Evolutionary conservation across 805 yeast species (phyloP), one percentile per base, ranked within the genome.

Genomic region (Candida nonsorbophila): DNA sequence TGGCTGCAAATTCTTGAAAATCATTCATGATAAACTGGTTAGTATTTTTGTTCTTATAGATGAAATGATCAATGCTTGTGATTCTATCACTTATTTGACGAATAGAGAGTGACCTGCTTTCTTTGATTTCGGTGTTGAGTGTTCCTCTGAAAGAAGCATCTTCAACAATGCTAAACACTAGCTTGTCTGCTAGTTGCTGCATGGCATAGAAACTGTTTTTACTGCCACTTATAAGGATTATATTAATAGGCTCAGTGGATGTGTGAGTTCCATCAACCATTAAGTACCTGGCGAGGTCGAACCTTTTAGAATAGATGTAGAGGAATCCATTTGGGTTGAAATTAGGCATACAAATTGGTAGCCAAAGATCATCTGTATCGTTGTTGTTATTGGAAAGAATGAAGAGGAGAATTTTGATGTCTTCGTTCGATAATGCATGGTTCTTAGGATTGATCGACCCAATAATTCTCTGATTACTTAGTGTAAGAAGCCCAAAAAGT

Each of bases 331-430:
- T 77, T 2, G 85, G 61, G 48, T 92, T 90, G 62, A 90, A 90
- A 42, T 83, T 77, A 1, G 97, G 95, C 51, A 90, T 67, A 53
- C 98, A 90, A 1, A 90, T 67, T 0, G 98, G 98, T 8, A 84
- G 73, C 97, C 97, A 92, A 34, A 86, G 74, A 47, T 88, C 96
- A 41, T 83, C 83, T 33, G 31, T 33, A 3, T 28, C 23, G 6
- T 33, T 40, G n/a, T 41, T 42, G 7, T 44, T 49, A 15, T 61
- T 61, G 44, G 74, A 74, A 2, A 90, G 73, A 57, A 86, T 72
- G 11, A 82, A 73, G 36, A 86, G 76, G 15, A 92, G 55, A 6
- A 84, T 61, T 28, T 82, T 84, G 11, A 92, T 58, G 53, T 90
- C 98, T 6, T 83, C 75, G 3, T 94, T 87, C 40, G 82, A 83